Base-by-base conservation (phyloP, 169 alveolate species). In the Plasmodium inui region DNA sequence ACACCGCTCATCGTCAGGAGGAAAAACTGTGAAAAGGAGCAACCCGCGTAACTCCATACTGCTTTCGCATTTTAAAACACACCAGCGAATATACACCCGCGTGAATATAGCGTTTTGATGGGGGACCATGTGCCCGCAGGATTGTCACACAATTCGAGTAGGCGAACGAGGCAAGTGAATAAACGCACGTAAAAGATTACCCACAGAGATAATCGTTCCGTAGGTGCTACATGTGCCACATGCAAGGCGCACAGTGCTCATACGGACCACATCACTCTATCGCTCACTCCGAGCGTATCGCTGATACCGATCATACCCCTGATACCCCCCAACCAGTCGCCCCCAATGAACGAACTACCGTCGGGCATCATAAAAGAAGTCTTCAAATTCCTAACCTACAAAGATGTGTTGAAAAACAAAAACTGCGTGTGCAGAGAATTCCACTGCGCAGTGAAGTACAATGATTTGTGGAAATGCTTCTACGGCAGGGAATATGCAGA, bases 351-450 rank as follows among this genome's bases (percentile, higher is more conserved):
- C 39, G 88, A 81, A 41, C 67, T 81, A 28, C 67, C 88, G 26
- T 81, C 88, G 37, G 88, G 73, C 67, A 44, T 81, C 55, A 81
- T 81, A 46, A 81, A 81, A 46, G 88, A 81, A 81, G n/a, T 81
- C 1, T 81, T 81, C 55, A 81, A 81, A 30, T 81, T 81, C 74
- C 67, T 81, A 81, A 81, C 88, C 7, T 81, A 44, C n/a, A n/a
- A 46, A 19, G 88, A 81, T 81, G 88, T 81, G 26, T 1, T 81
- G 41, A 81, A 12, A 44, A 81, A 81, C 32, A 81, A 81, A 22
- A 30, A 19, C 67, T 81, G 55, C 19, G 67, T 81, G 7, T 28
- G 67, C 67, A 81, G 44, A 22, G 88, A 81, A 26, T 81, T 81
- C 34, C 10, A 41, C 2, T 81, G 73, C 34, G 88, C 88, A 17